Base-by-base conservation (phyloP, 2,329 filamentous ascomycete genomes). In the Xylaria sp. region DNA sequence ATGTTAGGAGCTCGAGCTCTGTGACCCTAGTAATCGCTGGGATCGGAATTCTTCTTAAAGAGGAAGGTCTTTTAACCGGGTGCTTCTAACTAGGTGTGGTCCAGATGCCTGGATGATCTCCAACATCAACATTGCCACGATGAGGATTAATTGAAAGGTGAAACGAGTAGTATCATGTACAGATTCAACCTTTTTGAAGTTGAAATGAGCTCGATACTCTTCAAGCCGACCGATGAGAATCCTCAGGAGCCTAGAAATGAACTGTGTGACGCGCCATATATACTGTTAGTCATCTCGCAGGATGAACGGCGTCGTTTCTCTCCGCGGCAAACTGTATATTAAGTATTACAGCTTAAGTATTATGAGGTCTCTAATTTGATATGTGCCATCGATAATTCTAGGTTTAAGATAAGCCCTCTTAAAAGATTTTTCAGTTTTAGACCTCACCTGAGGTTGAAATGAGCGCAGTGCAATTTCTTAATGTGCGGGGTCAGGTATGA, bases 11-110 rank as follows among this genome's bases (percentile, higher is more conserved):
- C 18, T 20, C 7, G 10, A 56, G n/a, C 15, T 44, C 28, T 3
- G 23, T n/a, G 32, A 41, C 10, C 9, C 57, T 63, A 68, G 60
- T 64, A 54, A 65, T 64, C 41, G 32, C 46, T 28, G 13, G 57
- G 23, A 48, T 15, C 46, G 50, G 23, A 48, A 18, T 57, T 32
- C 41, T 48, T 58, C 65, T 66, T 9, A 61, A 71, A 71, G 28
- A 66, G 69, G 69, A 66, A 71, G 69, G 69, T 71, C 58, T 69
- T 32, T 32, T 25, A 46, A 23, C 32, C n/a, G 5, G 37, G 39
- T 15, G 39, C 50, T 12, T 18, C 15, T 25, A 25, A 62, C 34
- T 4, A 44, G 12, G 18, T 18, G 10, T 44, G 12, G 18, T 44
- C 41, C 41, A 13, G 1, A 10, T 13, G 5, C 18, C 12, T n/a